Base-by-base conservation (phyloP, 129 eudicot species). In the Lactuca sativa region DNA sequence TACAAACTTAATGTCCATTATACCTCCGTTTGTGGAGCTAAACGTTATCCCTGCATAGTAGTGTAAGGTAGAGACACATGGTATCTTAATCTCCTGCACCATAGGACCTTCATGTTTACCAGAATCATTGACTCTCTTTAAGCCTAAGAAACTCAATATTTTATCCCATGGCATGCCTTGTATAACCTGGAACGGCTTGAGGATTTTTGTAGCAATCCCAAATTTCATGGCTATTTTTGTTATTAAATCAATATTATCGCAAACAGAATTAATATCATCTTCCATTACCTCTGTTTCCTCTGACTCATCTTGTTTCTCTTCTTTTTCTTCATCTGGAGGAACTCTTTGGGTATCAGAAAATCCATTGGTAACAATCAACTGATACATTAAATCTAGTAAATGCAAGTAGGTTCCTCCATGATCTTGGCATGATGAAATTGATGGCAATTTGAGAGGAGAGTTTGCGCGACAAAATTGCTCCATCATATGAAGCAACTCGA, bases 51-150 rank as follows among this genome's bases (percentile, higher is more conserved):
- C 83, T 9, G 78, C 81, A 12, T 74, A 61, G 62, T 74, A 32
- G 41, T 37, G 40, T 5, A 87, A 81, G 25, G 74, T 48, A 16
- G 79, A 56, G 13, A 79, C 87, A 5, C 78, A 72, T 30, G 95
- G 95, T 52, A 87, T 69, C 12, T 32, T 59, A 38, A 87, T 87
- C 77, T 84, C 89, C 66, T 72, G 64, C 32, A 57, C 74, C n/a
- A 41, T 8, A 21, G n/a, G 72, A 52, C 63, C 62, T 58, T 75
- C 80, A 59, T 30, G 5, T 14, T 66, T 43, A 4, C 15, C 51
- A 38, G 18, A 43, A 17, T 31, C 15, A 37, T 51, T 38, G 37
- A 14, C 40, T 36, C 4, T 15, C 54, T 73, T 54, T 38, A 67
- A 6, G 49, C 80, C 84, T 7, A 48, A 40, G 17, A 69, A 59